Evolutionary conservation across 164 flowering plant species (phyloP).

Genomic region (Umbellularia californica): DNA sequence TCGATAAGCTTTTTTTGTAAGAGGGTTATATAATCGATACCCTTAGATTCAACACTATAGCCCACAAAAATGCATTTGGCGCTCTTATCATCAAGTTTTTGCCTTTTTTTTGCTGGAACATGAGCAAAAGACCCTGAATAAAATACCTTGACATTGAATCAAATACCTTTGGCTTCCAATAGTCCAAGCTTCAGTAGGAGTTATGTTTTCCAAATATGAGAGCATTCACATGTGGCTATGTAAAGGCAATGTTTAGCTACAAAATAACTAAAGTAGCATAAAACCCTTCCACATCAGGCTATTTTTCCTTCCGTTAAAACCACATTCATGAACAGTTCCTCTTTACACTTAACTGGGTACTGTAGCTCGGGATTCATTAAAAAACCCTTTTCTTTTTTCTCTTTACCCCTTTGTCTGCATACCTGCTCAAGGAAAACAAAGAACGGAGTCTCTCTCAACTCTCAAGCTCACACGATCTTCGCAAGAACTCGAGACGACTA

Average conservation of each 20-base stretch:
- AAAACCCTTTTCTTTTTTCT: too few species aligned
- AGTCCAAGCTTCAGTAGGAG: constrained; percentile 6
- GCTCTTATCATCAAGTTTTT: constrained; percentile 7
- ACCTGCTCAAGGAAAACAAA: too few species aligned
- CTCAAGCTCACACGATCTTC: too few species aligned
- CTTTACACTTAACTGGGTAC: too few species aligned
- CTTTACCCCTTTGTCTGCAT: too few species aligned
- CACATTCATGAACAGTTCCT: too few species aligned
- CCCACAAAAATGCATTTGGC: background rate
- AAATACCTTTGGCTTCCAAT: constrained; percentile 1
- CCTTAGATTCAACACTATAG: background rate
- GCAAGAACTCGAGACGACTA: too few species aligned
- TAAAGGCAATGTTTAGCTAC: constrained; percentile 1
- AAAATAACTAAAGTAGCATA: background rate
- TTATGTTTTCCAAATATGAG: background rate
- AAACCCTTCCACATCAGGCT: too few species aligned
- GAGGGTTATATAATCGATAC: background rate
- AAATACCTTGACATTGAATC: background rate
- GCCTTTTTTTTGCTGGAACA: constrained; percentile 2
- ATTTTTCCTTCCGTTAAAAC: too few species aligned
- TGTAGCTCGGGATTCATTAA: too few species aligned
- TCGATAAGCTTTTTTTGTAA: background rate
- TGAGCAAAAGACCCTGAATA: constrained; percentile 5
- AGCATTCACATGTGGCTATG: background rate
- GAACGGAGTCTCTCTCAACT: too few species aligned